These are phyloP conservation scores for Periconia macrospinosa DNA, from an alignment of 2,329 filamentous ascomycete genomes.

Conservation along the genomic window DNA sequence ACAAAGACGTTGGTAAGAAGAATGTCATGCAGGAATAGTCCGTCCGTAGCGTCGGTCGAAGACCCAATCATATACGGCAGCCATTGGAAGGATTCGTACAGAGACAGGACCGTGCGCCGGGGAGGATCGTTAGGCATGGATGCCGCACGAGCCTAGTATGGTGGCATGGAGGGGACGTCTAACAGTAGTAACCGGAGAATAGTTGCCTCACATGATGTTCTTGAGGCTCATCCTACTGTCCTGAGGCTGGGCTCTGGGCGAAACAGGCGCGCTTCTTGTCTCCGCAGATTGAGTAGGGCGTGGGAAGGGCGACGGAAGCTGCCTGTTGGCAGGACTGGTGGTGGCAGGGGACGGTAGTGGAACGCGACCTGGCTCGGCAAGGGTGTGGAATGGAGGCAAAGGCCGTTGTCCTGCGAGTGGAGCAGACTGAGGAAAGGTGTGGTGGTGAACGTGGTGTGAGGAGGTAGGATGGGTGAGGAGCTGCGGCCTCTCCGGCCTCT, in stretches of 20 bases:
- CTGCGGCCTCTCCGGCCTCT: slow-evolving; percentile 29
- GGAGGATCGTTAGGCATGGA: neutral
- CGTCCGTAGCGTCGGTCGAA: neutral
- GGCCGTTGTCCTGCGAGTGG: slow-evolving; percentile 27
- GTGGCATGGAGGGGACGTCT: neutral
- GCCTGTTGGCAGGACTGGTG: slow-evolving; percentile 32
- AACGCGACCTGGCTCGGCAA: slow-evolving; percentile 34
- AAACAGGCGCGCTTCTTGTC: slow-evolving; percentile 35
- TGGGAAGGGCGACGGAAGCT: slow-evolving; percentile 34
- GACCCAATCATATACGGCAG: neutral
- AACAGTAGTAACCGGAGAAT: neutral
- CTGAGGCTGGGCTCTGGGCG: slow-evolving; percentile 30
- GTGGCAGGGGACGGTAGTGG: slow-evolving; percentile 24
- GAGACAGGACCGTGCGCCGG: neutral
- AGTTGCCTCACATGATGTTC: slow-evolving; percentile 31
- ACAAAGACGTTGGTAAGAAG: neutral
- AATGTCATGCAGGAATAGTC: neutral
- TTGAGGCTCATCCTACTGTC: slow-evolving; percentile 36
- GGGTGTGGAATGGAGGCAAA: slow-evolving; percentile 35
- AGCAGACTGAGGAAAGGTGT: slow-evolving; percentile 32
- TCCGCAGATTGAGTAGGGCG: slow-evolving; percentile 20
- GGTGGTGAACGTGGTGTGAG: slow-evolving; percentile 32
- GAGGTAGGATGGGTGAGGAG: slow-evolving; percentile 37
- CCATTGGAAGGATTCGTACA: neutral
- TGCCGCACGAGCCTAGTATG: neutral